phyloP scores from a whole-genome alignment of 2,329 filamentous ascomycete species.

The Pestalotiopsis sp. region DNA sequence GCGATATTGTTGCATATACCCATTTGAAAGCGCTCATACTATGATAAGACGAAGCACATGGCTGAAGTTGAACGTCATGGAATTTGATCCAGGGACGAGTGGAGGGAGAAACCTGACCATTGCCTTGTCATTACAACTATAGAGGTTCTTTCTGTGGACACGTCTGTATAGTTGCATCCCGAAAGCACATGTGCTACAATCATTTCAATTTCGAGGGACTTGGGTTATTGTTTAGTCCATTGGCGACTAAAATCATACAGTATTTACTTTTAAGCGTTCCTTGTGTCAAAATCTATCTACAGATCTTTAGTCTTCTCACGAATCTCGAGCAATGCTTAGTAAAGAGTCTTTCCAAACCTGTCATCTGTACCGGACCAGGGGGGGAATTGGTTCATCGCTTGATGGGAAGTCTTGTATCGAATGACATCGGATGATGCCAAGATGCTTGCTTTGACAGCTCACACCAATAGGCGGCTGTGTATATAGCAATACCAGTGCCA shows the following conservation, averaged over 20 bases:
- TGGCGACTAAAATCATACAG: background rate
- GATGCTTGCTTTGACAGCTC: background rate
- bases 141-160: background rate
- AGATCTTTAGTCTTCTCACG: background rate
- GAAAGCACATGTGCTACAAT: background rate
- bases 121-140: background rate
- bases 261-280: background rate
- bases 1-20: slow-evolving; percentile 2
- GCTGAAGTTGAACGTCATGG: background rate
- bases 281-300: background rate
- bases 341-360: background rate
- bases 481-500: background rate
- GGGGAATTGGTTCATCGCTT: too few species aligned
- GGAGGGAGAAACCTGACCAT: background rate
- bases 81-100: background rate
- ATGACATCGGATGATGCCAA: background rate
- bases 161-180: background rate
- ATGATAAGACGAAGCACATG: background rate
- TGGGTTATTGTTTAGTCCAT: background rate
- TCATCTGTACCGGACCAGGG: too few species aligned
- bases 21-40: background rate
- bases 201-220: background rate
- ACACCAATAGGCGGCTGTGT: background rate
- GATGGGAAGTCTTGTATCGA: background rate
- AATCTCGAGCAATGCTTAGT: background rate